Base-by-base conservation (phyloP, 257 asterid genomes). In the Solanum pennellii region DNA sequence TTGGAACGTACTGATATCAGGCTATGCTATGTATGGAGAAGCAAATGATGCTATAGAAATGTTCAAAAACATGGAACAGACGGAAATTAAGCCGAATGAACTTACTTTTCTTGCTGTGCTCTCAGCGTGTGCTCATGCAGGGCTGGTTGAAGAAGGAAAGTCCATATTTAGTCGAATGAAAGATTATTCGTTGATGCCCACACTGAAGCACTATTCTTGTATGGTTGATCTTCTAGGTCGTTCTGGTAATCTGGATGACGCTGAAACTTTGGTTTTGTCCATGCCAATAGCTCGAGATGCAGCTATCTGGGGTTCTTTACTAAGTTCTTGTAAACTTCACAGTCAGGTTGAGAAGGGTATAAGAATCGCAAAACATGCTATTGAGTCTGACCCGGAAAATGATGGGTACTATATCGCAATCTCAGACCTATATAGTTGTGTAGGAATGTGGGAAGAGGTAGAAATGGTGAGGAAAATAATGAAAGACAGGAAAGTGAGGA, bases 101-200 rank as follows among this genome's bases (percentile, higher is more conserved):
- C 93, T 94, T 35, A 91, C 98, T 5, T 96, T 96, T 90, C 98
- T 95, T 41, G 93, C 94, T 71, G 89, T 94, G 45, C 93, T 96
- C 82, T 94, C 98, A 4, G 97, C 96, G 29, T 96, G 98, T 88
- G 93, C 89, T 89, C 98, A 95, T 91, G 90, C 93, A n/a, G 99
- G 98, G 44, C 44, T 94, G 89, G 92, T 93, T 29, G 92, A 93
- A 27, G 97, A 95, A 91, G 98, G 93, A 20, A 90, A 91, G 87
- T 72, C 77, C 47, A 83, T 93, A 45, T 96, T 94, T 83, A 37
- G 76, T 11, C 91, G 83, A 90, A 93, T 96, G 96, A 84, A 88
- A 79, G 92, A 91, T 59, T 91, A 89, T 90, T 90, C 92, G 65
- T 41, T 95, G 62, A 39, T 25, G 60, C 99, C 98, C 35, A 89